Conservation (phyloP, 805 yeast species). For the Komagataella mondaviorum region DNA sequence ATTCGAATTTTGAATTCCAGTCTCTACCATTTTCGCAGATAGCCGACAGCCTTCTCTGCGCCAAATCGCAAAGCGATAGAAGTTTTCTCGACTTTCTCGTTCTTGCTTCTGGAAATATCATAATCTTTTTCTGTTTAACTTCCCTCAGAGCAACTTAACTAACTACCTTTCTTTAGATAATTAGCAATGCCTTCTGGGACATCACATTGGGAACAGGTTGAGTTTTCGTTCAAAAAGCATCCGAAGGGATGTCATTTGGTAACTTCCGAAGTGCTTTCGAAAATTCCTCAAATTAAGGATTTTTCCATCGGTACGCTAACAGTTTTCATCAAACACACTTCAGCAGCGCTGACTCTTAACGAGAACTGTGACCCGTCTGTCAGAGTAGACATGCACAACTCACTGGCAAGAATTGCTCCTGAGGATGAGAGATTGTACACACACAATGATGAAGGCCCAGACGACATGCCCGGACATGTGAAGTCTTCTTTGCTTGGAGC, state of each 20-base stretch:
- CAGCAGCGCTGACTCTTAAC: constrained; percentile 64
- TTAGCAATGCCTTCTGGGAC: constrained; percentile 11
- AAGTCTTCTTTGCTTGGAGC: constrained; percentile 54
- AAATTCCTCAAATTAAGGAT: constrained; percentile 45
- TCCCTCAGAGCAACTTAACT: not conserved
- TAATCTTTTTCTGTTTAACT: not conserved
- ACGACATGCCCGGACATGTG: constrained; percentile 78
- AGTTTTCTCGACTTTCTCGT: not conserved
- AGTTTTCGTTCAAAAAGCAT: constrained; percentile 40
- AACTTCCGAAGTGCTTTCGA: constrained; percentile 45
- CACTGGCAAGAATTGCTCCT: constrained; percentile 55
- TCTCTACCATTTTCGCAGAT: too few species aligned
- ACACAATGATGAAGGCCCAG: constrained; percentile 69
- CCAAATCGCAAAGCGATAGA: not conserved
- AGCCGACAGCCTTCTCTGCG: not conserved
- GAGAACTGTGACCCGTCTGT: constrained; percentile 79
- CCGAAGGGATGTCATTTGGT: constrained; percentile 59
- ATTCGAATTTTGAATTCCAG: not conserved
- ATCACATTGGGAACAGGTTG: constrained; percentile 41
- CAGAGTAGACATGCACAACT: constrained; percentile 49
- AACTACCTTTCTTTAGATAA: not conserved
- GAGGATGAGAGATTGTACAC: constrained; percentile 38
- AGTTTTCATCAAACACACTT: constrained; percentile 65
- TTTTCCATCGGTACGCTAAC: constrained; percentile 53
- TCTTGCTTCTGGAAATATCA: not conserved